These are phyloP conservation scores for Waltiozyma sp. DNA, from an alignment of 1,139 yeast species.

Conservation along the genomic window DNA sequence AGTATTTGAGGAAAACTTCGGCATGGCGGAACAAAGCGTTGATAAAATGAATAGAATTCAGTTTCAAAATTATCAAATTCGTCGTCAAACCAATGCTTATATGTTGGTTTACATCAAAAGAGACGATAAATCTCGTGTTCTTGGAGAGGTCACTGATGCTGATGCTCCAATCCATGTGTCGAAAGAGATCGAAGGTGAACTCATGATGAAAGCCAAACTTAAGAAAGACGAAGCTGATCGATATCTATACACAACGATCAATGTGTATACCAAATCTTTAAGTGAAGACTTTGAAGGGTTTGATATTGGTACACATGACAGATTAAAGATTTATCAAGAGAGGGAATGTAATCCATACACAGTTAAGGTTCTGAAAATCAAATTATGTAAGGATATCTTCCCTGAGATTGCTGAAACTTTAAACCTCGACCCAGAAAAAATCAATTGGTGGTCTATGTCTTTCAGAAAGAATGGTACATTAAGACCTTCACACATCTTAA, in stretches of 20 bases:
- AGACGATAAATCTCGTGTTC: constrained; percentile 41
- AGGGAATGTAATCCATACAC: constrained; percentile 30
- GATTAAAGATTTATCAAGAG: background rate
- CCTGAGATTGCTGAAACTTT: constrained; percentile 32
- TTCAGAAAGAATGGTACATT: constrained; percentile 67
- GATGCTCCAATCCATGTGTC: constrained; percentile 67
- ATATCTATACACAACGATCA: constrained; percentile 56
- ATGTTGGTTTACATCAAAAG: constrained; percentile 90
- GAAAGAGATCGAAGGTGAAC: constrained; percentile 50
- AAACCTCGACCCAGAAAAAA: background rate
- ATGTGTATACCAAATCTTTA: constrained; percentile 40
- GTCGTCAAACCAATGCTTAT: constrained; percentile 88
- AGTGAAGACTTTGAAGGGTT: constrained; percentile 59
- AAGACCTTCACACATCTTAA: constrained; percentile 48
- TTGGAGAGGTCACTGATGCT: constrained; percentile 45
- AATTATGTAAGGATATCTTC: constrained; percentile 40
- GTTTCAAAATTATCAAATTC: constrained; percentile 50
- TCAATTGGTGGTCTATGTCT: constrained; percentile 44
- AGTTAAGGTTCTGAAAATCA: constrained; percentile 48
- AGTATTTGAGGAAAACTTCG: constrained; percentile 88
- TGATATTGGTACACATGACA: constrained; percentile 55
- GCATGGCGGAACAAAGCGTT: constrained; percentile 45
- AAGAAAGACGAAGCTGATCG: constrained; percentile 69
- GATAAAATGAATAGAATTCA: constrained; percentile 40
- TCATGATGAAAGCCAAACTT: constrained; percentile 40